Conservation (phyloP, 2,329 filamentous ascomycete genomes). For the Pseudogymnoascus sp. region DNA sequence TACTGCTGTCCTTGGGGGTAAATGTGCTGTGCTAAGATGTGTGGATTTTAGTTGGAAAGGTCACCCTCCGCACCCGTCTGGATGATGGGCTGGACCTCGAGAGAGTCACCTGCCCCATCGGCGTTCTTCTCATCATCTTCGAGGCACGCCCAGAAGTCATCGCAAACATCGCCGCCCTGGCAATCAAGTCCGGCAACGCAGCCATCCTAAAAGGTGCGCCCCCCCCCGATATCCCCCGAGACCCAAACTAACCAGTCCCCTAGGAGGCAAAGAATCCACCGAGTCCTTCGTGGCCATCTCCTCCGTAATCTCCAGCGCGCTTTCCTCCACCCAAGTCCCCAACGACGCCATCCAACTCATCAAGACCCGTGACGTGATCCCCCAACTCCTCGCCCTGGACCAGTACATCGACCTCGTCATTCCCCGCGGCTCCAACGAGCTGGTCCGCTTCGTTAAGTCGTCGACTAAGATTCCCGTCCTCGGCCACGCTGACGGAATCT, state of each 20-base stretch:
- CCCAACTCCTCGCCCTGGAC: slow-evolving; percentile 78
- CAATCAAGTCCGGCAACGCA: slow-evolving; percentile 94
- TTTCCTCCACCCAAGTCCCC: slow-evolving; percentile 66
- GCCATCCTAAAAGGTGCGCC: slow-evolving; percentile 78
- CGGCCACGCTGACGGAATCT: slow-evolving; percentile 91
- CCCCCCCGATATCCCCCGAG: not conserved
- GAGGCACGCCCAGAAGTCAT: slow-evolving; percentile 97
- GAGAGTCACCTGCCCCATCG: slow-evolving; percentile 87
- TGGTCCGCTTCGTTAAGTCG: slow-evolving; percentile 66
- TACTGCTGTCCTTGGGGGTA: not conserved
- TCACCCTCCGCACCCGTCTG: slow-evolving; percentile 74
- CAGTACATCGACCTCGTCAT: slow-evolving; percentile 90
- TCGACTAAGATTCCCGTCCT: slow-evolving; percentile 92
- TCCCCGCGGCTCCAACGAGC: slow-evolving; percentile 48
- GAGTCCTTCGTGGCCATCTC: slow-evolving; percentile 93
- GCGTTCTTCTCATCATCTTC: slow-evolving; percentile 96
- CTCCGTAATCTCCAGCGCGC: slow-evolving; percentile 68
- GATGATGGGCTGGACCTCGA: slow-evolving; percentile 82
- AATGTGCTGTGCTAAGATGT: slow-evolving; percentile 11
- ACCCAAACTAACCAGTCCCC: slow-evolving; percentile 8
- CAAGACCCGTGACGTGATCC: slow-evolving; percentile 82
- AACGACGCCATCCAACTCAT: slow-evolving; percentile 87
- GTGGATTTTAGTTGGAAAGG: slow-evolving; percentile 60
- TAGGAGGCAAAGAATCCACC: slow-evolving; percentile 86
- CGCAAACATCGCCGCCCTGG: slow-evolving; percentile 91